Evolutionary conservation across 192 early-diverging fungal genomes (phyloP).

Genomic region (Podila clonocystis): DNA sequence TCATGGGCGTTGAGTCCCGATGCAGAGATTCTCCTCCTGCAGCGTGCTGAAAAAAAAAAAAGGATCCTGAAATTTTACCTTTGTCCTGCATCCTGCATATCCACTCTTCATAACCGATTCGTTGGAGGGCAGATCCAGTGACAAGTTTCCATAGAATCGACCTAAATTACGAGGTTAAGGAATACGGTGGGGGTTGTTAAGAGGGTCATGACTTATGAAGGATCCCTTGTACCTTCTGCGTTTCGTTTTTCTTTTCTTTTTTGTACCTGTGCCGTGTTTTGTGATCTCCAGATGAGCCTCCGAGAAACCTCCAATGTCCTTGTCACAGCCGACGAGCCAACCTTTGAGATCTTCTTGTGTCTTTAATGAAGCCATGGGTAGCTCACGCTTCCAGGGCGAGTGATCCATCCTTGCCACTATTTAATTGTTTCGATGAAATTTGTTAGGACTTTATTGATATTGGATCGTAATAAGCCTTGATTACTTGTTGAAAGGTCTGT

Average conservation of each 20-base stretch:
- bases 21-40: no score
- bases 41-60: no score
- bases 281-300: constrained; percentile 58
- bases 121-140: constrained; percentile 79
- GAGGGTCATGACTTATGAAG: not conserved
- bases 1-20: no score
- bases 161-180: constrained; percentile 23
- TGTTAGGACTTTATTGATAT: not conserved
- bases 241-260: not conserved
- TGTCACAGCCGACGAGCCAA: constrained; percentile 90
- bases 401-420: constrained; percentile 52
- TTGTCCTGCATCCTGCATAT: constrained; percentile 91
- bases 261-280: constrained; percentile 25
- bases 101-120: constrained; percentile 77
- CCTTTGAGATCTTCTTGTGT: constrained; percentile 69
- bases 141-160: constrained; percentile 85
- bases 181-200: not conserved
- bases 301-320: constrained; percentile 82
- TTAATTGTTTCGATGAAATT: not conserved
- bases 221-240: not conserved
- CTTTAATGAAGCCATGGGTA: constrained; percentile 75
- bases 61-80: constrained; percentile 48
- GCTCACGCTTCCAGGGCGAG: constrained; percentile 73
- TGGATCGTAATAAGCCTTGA: not conserved
- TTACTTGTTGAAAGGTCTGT: no score